phyloP scores from a whole-genome alignment of 2,329 filamentous ascomycete genomes.

The Leptographium lundbergii region DNA sequence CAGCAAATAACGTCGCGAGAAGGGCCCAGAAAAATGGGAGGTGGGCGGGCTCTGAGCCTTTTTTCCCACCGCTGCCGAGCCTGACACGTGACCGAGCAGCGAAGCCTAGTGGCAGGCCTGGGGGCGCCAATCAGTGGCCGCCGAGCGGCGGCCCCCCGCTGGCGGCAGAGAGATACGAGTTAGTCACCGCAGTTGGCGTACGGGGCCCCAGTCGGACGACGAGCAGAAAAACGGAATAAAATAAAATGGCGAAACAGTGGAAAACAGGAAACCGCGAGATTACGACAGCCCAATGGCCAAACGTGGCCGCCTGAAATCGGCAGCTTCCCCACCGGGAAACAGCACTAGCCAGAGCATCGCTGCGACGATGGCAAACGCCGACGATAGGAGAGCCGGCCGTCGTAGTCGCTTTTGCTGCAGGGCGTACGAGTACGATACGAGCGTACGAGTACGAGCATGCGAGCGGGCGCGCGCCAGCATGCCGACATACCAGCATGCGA shows the following conservation, averaged over 20 bases:
- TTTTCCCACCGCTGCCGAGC: constrained; percentile 2
- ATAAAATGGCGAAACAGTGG: not conserved
- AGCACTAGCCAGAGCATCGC: not conserved
- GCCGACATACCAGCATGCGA: too few relatives aligned
- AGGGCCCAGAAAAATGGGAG: not conserved
- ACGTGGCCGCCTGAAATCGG: not conserved
- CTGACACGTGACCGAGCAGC: constrained; percentile 1
- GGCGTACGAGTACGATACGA: too few relatives aligned
- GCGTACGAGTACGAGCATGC: too few relatives aligned
- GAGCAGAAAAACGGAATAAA: not conserved
- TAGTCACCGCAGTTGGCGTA: not conserved
- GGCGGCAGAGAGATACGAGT: not conserved
- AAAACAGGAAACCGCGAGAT: not conserved
- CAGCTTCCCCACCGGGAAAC: not conserved
- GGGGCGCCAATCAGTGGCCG: constrained; percentile 1
- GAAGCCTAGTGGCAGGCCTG: not conserved
- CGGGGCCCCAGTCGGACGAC: not conserved
- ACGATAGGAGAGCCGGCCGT: not conserved
- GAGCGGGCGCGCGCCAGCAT: too few relatives aligned
- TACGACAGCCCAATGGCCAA: not conserved
- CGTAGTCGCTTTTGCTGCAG: too few relatives aligned
- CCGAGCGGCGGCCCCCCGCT: not conserved
- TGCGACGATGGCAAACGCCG: not conserved
- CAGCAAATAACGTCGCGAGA: constrained; percentile 1
- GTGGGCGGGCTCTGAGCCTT: constrained; percentile 9